Conservation (phyloP, 2,329 filamentous ascomycete genomes). For the Penicillium thymicola region DNA sequence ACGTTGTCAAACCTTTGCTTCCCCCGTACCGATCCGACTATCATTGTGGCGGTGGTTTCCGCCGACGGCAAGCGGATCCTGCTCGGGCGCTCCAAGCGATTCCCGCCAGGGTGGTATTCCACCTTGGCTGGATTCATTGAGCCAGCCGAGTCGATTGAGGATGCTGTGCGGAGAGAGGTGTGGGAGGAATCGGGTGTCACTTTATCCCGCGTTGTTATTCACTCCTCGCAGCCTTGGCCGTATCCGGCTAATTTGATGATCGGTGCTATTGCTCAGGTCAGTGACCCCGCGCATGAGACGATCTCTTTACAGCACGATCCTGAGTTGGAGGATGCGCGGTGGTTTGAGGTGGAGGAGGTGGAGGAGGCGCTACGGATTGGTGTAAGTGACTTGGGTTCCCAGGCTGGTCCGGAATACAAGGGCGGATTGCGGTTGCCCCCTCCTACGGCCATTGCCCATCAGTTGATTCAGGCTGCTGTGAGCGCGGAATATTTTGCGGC, state of each 20-base stretch:
- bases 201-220: slow-evolving; percentile 74
- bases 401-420: slow-evolving; percentile 63
- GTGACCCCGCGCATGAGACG: slow-evolving; percentile 71
- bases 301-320: slow-evolving; percentile 85
- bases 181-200: slow-evolving; percentile 81
- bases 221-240: slow-evolving; percentile 84
- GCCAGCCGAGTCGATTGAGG: slow-evolving; percentile 79
- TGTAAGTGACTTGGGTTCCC: slow-evolving; percentile 64
- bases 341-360: slow-evolving; percentile 81
- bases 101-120: slow-evolving; percentile 80
- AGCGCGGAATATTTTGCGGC: slow-evolving; percentile 64
- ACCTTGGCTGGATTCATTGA: slow-evolving; percentile 86
- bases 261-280: slow-evolving; percentile 76
- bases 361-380: slow-evolving; percentile 67
- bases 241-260: slow-evolving; percentile 85
- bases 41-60: slow-evolving; percentile 91
- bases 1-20: slow-evolving; percentile 89
- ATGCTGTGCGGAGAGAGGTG: slow-evolving; percentile 77
- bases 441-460: slow-evolving; percentile 85
- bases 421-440: slow-evolving; percentile 78
- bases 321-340: slow-evolving; percentile 84
- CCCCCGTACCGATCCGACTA: slow-evolving; percentile 87
- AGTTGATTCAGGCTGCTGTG: slow-evolving; percentile 75
- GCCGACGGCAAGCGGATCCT: slow-evolving; percentile 73
- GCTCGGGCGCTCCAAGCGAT: slow-evolving; percentile 80